phyloP scores from a whole-genome alignment of 768 basidiomycete species.

The Psilocybe azurescens region DNA sequence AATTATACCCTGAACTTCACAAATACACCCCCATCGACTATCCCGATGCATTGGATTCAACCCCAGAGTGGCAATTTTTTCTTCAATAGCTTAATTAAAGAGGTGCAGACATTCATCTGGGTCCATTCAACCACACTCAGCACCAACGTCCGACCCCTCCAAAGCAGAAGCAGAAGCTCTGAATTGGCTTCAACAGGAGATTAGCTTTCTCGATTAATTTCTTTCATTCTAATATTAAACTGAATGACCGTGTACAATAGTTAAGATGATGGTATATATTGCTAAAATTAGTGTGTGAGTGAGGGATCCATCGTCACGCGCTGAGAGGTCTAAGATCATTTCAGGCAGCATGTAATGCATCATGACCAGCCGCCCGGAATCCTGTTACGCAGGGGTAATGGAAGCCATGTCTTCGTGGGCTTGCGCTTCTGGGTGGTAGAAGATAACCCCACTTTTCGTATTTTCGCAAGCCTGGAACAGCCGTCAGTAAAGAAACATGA shows the following conservation, averaged over 20 bases:
- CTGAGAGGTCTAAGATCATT: neutral
- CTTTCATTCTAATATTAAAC: slow-evolving; percentile 9
- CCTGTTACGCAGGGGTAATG: slow-evolving; percentile 50
- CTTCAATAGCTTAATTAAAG: too few relatives aligned
- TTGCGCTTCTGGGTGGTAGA: slow-evolving; percentile 33
- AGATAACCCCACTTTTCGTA: slow-evolving; percentile 53
- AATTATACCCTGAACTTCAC: neutral
- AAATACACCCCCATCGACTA: neutral
- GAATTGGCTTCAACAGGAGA: neutral
- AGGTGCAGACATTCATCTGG: neutral
- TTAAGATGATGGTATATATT: slow-evolving; percentile 8
- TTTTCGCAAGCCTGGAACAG: slow-evolving; percentile 42
- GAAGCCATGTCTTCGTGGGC: slow-evolving; percentile 45
- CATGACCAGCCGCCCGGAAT: slow-evolving; percentile 47
- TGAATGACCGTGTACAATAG: slow-evolving; percentile 9
- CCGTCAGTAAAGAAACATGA: slow-evolving; percentile 9
- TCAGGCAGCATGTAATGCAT: slow-evolving; percentile 1
- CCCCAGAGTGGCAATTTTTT: too few relatives aligned
- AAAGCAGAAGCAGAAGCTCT: neutral
- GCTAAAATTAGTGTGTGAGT: slow-evolving; percentile 18
- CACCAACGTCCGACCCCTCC: neutral
- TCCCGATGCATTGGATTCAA: too few relatives aligned
- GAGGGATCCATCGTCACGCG: neutral
- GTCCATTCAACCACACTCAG: neutral
- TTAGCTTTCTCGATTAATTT: slow-evolving; percentile 5